Percentiles rank a stretch among this genome's conserved stretches.
These are phyloP conservation scores for Pestalotiopsis sp. DNA, from an alignment of 2,329 filamentous ascomycete species.

Conservation along the genomic window DNA sequence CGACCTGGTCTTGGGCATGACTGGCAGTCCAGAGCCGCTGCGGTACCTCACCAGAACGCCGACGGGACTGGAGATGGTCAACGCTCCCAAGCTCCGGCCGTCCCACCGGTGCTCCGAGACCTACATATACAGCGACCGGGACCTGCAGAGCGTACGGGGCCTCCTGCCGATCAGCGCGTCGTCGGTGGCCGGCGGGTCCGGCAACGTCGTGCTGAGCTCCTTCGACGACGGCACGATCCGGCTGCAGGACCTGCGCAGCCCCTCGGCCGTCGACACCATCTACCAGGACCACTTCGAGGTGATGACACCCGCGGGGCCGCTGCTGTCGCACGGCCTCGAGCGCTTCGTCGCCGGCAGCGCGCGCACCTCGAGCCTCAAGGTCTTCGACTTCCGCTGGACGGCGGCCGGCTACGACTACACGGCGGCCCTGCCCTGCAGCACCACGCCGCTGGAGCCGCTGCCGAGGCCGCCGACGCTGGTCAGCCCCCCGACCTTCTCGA, in stretches of 20 bases:
- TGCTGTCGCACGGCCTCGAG: slow-evolving; percentile 52
- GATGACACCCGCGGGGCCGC: slow-evolving; percentile 45
- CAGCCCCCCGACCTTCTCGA: slow-evolving; percentile 18
- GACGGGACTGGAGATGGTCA: slow-evolving; percentile 41
- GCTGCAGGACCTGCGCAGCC: slow-evolving; percentile 53
- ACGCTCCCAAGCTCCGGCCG: slow-evolving; percentile 34
- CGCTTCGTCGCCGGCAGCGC: slow-evolving; percentile 54
- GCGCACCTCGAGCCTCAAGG: slow-evolving; percentile 43
- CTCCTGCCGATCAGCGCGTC: slow-evolving; percentile 45
- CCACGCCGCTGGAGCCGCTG: slow-evolving; percentile 35
- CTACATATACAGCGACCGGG: slow-evolving; percentile 26
- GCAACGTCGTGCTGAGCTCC: slow-evolving; percentile 49
- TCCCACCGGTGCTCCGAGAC: slow-evolving; percentile 19
- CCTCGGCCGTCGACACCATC: slow-evolving; percentile 46
- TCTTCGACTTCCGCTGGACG: slow-evolving; percentile 58
- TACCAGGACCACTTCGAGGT: slow-evolving; percentile 58
- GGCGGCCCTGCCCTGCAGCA: slow-evolving; percentile 47
- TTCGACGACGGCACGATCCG: slow-evolving; percentile 57
- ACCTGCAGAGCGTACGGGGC: slow-evolving; percentile 42
- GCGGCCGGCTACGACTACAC: slow-evolving; percentile 51
- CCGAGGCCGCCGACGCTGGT: slow-evolving; percentile 29
- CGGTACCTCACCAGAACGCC: slow-evolving; percentile 50
- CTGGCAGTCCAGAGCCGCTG: slow-evolving; percentile 43
- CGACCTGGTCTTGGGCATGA: slow-evolving; percentile 48
- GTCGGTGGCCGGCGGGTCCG: slow-evolving; percentile 33